phyloP scores from a whole-genome alignment of 129 eudicot species.

The Saposhnikovia divaricata region DNA sequence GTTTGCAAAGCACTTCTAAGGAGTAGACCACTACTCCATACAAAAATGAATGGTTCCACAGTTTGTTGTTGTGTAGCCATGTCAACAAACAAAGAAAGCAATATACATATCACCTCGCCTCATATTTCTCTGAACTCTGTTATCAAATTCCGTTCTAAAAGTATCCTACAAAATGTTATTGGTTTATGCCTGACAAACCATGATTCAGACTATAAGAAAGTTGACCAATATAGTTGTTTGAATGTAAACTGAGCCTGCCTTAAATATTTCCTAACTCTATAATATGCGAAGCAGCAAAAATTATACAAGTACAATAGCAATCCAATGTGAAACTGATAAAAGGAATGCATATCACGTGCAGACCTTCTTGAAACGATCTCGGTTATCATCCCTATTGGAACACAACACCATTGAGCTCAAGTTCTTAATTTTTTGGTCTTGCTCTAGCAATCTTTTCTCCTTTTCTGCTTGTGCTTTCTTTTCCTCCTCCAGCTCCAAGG shows the following conservation, averaged over 20 bases:
- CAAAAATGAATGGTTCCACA: background rate
- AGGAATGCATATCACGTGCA: slow-evolving; percentile 8
- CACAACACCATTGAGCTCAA: slow-evolving; percentile 85
- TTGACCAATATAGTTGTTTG: background rate
- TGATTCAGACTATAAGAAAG: background rate
- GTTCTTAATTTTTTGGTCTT: slow-evolving; percentile 77
- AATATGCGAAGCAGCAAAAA: background rate
- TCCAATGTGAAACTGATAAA: background rate
- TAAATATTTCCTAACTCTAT: background rate
- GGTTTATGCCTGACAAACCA: background rate
- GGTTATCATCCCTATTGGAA: slow-evolving; percentile 60
- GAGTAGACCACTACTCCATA: background rate
- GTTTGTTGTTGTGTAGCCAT: background rate
- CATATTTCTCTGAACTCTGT: background rate
- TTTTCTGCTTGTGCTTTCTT: slow-evolving; percentile 91
- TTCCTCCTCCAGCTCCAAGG: slow-evolving; percentile 97
- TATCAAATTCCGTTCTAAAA: background rate
- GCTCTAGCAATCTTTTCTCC: slow-evolving; percentile 72
- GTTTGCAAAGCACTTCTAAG: background rate
- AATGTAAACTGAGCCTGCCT: background rate
- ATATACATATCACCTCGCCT: background rate
- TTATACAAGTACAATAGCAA: slow-evolving; percentile 2
- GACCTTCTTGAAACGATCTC: slow-evolving; percentile 64
- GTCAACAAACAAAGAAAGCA: background rate
- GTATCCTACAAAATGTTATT: background rate